A percentile compares a stretch with the other conserved stretches of the same genome.
Evolutionary conservation across 192 early-diverging fungal species (phyloP).

Genomic region (Chytriomyces hyalinus): DNA sequence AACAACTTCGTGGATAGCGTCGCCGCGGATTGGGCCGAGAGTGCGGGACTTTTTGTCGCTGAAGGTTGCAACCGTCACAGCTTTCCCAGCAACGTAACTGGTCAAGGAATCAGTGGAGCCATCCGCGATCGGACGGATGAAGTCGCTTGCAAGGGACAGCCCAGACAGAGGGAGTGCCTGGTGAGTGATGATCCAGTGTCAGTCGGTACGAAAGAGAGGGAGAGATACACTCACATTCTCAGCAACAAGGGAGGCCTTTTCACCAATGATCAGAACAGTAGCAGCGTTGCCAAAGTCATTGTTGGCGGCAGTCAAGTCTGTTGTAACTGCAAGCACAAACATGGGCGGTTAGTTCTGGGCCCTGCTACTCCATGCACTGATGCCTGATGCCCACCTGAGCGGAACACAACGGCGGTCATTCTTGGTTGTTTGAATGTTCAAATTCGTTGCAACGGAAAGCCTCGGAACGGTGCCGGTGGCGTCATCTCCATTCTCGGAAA

Average conservation of each 20-base stretch:
- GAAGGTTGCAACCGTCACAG: slow-evolving; percentile 16
- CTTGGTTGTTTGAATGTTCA: background rate
- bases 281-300: background rate
- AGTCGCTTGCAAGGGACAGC: slow-evolving; percentile 7
- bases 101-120: slow-evolving; percentile 14
- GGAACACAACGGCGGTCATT: background rate
- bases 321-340: background rate
- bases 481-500: too few relatives aligned
- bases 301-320: background rate
- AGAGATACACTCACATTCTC: background rate
- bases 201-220: background rate
- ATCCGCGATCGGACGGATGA: slow-evolving; percentile 12
- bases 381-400: background rate
- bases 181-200: background rate
- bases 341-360: background rate
- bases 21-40: slow-evolving; percentile 41
- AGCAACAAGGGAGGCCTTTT: slow-evolving; percentile 3
- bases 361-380: too few relatives aligned
- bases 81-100: background rate
- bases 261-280: slow-evolving; percentile 28
- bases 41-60: slow-evolving; percentile 23
- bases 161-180: slow-evolving; percentile 16
- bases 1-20: slow-evolving; percentile 43
- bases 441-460: too few relatives aligned
- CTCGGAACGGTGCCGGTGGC: too few relatives aligned